Conservation (phyloP, 2,329 filamentous ascomycete genomes). For the Ceratocystis alfenasii region DNA sequence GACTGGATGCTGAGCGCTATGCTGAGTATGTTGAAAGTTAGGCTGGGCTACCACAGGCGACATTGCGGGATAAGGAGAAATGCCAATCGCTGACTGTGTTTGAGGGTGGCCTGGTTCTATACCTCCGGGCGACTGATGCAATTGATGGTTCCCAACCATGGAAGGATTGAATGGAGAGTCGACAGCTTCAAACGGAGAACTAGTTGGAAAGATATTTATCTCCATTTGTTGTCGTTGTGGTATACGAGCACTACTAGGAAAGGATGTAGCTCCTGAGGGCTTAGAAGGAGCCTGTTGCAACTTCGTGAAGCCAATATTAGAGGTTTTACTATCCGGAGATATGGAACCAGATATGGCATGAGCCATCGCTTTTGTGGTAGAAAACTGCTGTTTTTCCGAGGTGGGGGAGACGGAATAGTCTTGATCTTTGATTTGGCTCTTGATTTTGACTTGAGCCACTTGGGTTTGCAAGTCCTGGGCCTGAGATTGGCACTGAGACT, state of each 20-base stretch:
- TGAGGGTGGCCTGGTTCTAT: constrained; percentile 14
- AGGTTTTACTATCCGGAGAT: constrained; percentile 39
- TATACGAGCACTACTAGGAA: not conserved
- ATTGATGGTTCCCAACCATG: constrained; percentile 10
- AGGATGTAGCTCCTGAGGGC: not conserved
- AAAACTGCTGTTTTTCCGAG: constrained; percentile 26
- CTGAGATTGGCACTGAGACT: not conserved
- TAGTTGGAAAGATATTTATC: constrained; percentile 24
- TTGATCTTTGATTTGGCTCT: constrained; percentile 29
- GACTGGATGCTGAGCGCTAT: constrained; percentile 35
- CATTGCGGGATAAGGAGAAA: constrained; percentile 40
- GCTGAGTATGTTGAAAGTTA: constrained; percentile 32
- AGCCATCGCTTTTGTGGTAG: not conserved
- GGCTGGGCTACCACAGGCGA: constrained; percentile 42
- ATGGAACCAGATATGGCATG: constrained; percentile 27
- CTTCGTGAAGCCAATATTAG: constrained; percentile 34
- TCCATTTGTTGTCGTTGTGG: constrained; percentile 12
- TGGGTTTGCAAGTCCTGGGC: not conserved
- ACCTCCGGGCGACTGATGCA: constrained; percentile 13
- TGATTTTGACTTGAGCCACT: constrained; percentile 36
- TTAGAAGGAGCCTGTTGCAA: constrained; percentile 23
- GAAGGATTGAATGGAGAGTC: constrained; percentile 19
- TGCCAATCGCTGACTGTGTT: constrained; percentile 23
- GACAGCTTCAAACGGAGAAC: constrained; percentile 19
- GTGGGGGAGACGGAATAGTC: constrained; percentile 31